phyloP scores from a whole-genome alignment of 495 filamentous ascomycete species.

The Melanomma pulvis-pyrius region DNA sequence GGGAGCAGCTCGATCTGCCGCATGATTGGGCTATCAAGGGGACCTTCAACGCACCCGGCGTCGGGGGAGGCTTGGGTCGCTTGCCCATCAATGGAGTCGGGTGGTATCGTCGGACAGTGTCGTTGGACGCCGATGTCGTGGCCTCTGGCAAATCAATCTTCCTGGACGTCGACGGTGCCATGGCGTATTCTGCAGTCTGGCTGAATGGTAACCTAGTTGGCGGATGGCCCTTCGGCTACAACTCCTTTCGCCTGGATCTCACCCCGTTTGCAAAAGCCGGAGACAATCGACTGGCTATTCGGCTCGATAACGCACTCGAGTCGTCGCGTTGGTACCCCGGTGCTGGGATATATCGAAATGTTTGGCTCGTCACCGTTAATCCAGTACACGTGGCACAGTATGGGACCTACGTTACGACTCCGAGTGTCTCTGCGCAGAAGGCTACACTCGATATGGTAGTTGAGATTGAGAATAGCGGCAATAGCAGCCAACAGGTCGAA shows the following conservation, averaged over 20 bases:
- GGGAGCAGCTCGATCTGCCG: slow-evolving; percentile 46
- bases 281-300: slow-evolving; percentile 52
- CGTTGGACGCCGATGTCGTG: slow-evolving; percentile 37
- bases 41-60: slow-evolving; percentile 41
- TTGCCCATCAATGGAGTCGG: slow-evolving; percentile 54
- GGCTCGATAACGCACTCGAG: slow-evolving; percentile 51
- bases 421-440: slow-evolving; percentile 43
- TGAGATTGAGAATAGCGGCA: slow-evolving; percentile 48
- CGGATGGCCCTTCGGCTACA: slow-evolving; percentile 57
- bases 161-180: slow-evolving; percentile 54
- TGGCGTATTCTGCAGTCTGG: slow-evolving; percentile 55
- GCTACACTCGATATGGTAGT: slow-evolving; percentile 49
- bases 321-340: slow-evolving; percentile 57
- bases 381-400: slow-evolving; percentile 50
- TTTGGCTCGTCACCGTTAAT: slow-evolving; percentile 53
- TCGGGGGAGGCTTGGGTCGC: slow-evolving; percentile 61
- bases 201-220: slow-evolving; percentile 54
- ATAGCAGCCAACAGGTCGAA: slow-evolving; percentile 20
- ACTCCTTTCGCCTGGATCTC: slow-evolving; percentile 54
- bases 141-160: slow-evolving; percentile 44
- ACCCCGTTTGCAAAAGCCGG: slow-evolving; percentile 48
- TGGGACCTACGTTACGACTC: slow-evolving; percentile 52
- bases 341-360: slow-evolving; percentile 55
- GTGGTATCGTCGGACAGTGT: slow-evolving; percentile 54
- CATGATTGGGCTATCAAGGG: slow-evolving; percentile 57